Conservation (phyloP, 345 rosid genomes). For the Lepidium didymum region DNA sequence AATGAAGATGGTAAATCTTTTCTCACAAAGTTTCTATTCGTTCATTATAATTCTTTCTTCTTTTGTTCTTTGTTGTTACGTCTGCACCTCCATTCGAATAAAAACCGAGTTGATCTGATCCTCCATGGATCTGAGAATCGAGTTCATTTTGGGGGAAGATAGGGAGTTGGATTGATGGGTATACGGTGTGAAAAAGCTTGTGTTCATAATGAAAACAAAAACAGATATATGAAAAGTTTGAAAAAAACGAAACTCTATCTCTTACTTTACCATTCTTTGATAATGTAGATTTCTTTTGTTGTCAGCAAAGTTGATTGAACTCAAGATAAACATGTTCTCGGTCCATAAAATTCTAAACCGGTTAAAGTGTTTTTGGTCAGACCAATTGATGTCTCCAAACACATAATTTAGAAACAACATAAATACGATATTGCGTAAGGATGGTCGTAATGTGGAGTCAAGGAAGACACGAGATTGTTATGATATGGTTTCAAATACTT, state of each 20-base stretch:
- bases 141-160: neutral
- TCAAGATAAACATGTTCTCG: neutral
- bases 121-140: constrained; percentile 1
- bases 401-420: neutral
- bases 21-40: neutral
- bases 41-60: constrained; percentile 31
- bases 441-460: neutral
- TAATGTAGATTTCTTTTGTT: neutral
- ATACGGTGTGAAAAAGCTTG: constrained; percentile 9
- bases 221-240: neutral
- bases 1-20: constrained; percentile 5
- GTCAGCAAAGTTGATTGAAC: neutral
- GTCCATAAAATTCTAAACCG: neutral
- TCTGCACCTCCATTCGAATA: neutral
- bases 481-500: constrained; percentile 5
- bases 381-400: neutral
- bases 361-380: neutral
- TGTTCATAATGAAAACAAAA: neutral
- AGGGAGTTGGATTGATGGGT: constrained; percentile 11
- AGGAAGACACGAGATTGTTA: constrained; percentile 13
- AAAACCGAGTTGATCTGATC: neutral
- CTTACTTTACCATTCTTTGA: neutral
- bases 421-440: neutral
- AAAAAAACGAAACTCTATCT: neutral
- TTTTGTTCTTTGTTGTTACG: constrained; percentile 6